Percentiles rank a stretch among this genome's conserved stretches.
Conservation (phyloP, 2,329 filamentous ascomycete genomes). For the Coniochaeta sp. region DNA sequence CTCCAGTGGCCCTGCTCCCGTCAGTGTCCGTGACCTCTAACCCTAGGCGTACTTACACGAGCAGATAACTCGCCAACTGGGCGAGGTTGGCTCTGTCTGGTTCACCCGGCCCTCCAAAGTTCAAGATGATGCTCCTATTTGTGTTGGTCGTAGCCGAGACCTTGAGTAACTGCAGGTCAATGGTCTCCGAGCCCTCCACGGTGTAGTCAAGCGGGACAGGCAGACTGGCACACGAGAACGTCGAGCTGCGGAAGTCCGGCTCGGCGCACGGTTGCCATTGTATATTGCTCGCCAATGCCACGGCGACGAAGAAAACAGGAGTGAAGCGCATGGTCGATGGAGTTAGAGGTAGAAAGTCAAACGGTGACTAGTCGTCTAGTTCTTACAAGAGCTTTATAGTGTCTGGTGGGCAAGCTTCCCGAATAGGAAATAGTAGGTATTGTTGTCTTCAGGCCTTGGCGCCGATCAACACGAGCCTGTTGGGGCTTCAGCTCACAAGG, state of each 20-base stretch:
- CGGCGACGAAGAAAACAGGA: background rate
- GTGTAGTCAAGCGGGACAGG: slow-evolving; percentile 33
- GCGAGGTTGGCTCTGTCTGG: background rate
- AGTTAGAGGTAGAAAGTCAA: no score
- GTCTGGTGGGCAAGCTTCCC: no score
- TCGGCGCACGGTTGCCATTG: background rate
- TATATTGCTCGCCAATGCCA: background rate
- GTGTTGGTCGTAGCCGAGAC: slow-evolving; percentile 21
- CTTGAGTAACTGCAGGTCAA: slow-evolving; percentile 24
- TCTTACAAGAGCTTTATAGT: no score
- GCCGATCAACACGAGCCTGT: no score
- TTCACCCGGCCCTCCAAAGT: slow-evolving; percentile 30
- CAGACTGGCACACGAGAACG: slow-evolving; percentile 25
- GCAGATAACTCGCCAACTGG: background rate
- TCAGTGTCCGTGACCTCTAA: background rate
- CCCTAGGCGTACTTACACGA: background rate
- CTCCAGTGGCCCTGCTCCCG: slow-evolving; percentile 10
- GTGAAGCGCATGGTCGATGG: background rate
- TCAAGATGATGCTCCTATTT: slow-evolving; percentile 30
- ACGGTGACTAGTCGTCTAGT: no score
- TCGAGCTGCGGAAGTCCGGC: background rate
- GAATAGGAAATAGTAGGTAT: no score
- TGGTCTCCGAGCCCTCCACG: slow-evolving; percentile 14
- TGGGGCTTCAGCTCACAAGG: no score
- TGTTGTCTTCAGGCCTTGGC: no score